Conservation (phyloP, 129 eudicot species). For the Ambrosia trifida region DNA sequence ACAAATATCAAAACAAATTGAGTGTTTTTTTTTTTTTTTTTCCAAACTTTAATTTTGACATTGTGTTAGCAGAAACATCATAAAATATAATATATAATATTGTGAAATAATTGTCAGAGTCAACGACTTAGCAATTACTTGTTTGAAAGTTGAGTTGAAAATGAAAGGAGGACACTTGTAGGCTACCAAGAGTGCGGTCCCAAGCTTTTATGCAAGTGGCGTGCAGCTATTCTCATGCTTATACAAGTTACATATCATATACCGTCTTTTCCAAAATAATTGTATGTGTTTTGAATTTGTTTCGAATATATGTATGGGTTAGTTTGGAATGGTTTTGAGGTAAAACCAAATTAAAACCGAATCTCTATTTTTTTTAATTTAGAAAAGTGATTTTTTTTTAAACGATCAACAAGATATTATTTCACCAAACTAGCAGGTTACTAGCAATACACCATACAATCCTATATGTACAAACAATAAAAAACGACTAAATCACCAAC, state of each 20-base stretch:
- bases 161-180: neutral
- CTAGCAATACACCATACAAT: no score
- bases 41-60: neutral
- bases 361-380: no score
- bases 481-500: no score
- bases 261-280: neutral
- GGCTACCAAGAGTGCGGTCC: constrained; percentile 9
- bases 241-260: neutral
- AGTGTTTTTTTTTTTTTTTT: neutral
- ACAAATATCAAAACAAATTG: no score
- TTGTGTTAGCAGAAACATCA: neutral
- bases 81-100: neutral
- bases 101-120: neutral
- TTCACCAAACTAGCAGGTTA: no score
- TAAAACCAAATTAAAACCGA: no score
- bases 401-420: no score
- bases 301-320: no score
- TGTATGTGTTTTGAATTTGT: no score
- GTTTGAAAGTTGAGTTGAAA: constrained; percentile 13
- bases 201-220: constrained; percentile 11
- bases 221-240: constrained; percentile 8
- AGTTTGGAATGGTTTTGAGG: no score
- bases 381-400: no score
- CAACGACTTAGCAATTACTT: neutral
- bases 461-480: no score